Conservation (phyloP, 2,329 filamentous ascomycete species). For the Sporothrix variecibatus region DNA sequence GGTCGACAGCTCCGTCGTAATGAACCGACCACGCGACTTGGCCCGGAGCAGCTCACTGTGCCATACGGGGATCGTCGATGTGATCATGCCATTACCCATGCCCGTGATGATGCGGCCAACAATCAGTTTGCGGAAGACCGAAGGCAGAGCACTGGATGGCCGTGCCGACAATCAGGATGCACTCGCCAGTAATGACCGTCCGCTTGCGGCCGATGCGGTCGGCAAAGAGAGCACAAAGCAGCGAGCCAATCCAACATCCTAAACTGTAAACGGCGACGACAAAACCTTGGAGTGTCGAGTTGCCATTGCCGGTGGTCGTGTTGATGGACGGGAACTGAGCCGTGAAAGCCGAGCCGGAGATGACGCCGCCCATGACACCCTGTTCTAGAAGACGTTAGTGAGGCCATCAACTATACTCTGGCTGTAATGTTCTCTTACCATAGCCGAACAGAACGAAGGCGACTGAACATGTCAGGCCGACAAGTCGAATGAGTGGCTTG, state of each 20-base stretch:
- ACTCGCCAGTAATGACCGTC: background rate
- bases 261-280: slow-evolving; percentile 37
- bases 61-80: slow-evolving; percentile 14
- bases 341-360: background rate
- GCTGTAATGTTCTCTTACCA: background rate
- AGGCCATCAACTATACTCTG: no score
- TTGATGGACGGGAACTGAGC: background rate
- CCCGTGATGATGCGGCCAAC: slow-evolving; percentile 18
- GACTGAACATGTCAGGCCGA: background rate
- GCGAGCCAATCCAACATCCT: slow-evolving; percentile 36
- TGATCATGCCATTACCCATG: slow-evolving; percentile 19
- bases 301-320: slow-evolving; percentile 13
- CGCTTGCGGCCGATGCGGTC: slow-evolving; percentile 14
- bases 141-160: slow-evolving; percentile 8
- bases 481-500: background rate
- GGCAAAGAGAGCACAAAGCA: slow-evolving; percentile 22
- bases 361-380: slow-evolving; percentile 12
- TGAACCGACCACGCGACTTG: slow-evolving; percentile 46
- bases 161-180: slow-evolving; percentile 11
- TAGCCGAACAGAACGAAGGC: slow-evolving; percentile 2
- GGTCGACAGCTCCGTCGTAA: slow-evolving; percentile 46
- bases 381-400: background rate
- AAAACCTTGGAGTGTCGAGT: slow-evolving; percentile 37
- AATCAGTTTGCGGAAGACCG: slow-evolving; percentile 15
- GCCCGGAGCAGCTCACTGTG: slow-evolving; percentile 46